Percentiles rank a stretch among this genome's conserved stretches.
Evolutionary conservation across 1,284 basidiomycete genomes (phyloP).

Genomic region (Tetrapyrgos nigripes): DNA sequence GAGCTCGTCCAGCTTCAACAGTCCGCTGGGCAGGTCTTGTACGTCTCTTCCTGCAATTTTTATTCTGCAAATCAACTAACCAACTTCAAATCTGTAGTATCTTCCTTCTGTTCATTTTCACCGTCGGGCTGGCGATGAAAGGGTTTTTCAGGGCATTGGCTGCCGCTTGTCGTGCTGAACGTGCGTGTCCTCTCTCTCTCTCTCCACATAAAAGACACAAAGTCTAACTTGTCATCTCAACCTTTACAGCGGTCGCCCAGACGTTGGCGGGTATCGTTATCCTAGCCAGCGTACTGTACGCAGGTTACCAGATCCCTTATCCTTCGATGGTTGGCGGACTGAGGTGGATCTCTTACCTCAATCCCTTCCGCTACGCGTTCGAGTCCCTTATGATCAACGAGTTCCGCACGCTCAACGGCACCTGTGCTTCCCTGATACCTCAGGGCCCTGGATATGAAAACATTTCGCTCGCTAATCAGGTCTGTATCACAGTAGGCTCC

Average conservation of each 20-base stretch:
- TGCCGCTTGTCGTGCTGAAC: slow-evolving; percentile 47
- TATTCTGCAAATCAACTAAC: not conserved
- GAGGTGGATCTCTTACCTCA: slow-evolving; percentile 8
- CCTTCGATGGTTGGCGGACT: slow-evolving; percentile 1
- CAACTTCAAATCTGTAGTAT: slow-evolving; percentile 36
- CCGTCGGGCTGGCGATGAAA: slow-evolving; percentile 55
- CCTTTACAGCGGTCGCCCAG: not conserved
- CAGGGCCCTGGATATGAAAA: slow-evolving; percentile 57
- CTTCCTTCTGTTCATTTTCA: slow-evolving; percentile 53
- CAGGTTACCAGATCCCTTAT: slow-evolving; percentile 46
- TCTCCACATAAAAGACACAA: not conserved
- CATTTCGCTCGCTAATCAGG: slow-evolving; percentile 59
- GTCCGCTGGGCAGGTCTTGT: slow-evolving; percentile 67
- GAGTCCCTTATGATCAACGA: slow-evolving; percentile 60
- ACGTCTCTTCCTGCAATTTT: slow-evolving; percentile 26
- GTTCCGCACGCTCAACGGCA: slow-evolving; percentile 52
- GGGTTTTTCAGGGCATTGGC: slow-evolving; percentile 60
- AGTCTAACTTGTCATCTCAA: not conserved
- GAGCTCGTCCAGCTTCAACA: slow-evolving; percentile 67
- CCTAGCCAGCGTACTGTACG: slow-evolving; percentile 26
- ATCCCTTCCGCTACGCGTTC: slow-evolving; percentile 52
- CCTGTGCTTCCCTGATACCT: slow-evolving; percentile 51
- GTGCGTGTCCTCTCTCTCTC: not conserved
- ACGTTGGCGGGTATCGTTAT: slow-evolving; percentile 52
- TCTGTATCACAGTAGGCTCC: slow-evolving; percentile 65